phyloP scores from a whole-genome alignment of 2,329 filamentous ascomycete species.

The Clarireedia sp. region DNA sequence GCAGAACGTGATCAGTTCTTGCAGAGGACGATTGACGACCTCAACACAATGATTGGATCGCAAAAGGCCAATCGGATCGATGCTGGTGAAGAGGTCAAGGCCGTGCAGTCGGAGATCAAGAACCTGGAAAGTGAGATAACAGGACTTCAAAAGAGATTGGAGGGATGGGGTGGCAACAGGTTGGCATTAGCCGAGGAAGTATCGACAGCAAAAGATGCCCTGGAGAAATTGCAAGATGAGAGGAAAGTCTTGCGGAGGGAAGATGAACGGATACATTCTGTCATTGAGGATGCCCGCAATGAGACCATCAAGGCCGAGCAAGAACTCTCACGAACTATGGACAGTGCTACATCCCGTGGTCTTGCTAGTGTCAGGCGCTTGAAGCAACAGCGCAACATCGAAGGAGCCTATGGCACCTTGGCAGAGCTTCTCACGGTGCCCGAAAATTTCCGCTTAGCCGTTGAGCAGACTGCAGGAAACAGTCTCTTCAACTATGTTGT shows the following conservation, averaged over 20 bases:
- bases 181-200: constrained; percentile 66
- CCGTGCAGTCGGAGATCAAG: constrained; percentile 63
- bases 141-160: constrained; percentile 61
- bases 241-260: constrained; percentile 82
- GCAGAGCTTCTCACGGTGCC: constrained; percentile 86
- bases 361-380: constrained; percentile 79
- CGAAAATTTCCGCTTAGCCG: constrained; percentile 77
- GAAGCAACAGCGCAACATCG: constrained; percentile 69
- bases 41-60: constrained; percentile 65
- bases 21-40: constrained; percentile 69
- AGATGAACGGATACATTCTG: constrained; percentile 75
- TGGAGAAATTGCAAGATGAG: constrained; percentile 76
- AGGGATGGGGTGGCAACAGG: constrained; percentile 70
- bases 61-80: constrained; percentile 81
- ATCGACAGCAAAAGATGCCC: constrained; percentile 66
- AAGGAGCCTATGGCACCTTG: constrained; percentile 84
- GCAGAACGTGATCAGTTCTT: constrained; percentile 80
- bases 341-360: constrained; percentile 77
- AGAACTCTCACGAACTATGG: constrained; percentile 76
- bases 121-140: constrained; percentile 66
- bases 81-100: constrained; percentile 71
- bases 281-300: constrained; percentile 65
- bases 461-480: constrained; percentile 86
- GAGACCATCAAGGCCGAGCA: constrained; percentile 73
- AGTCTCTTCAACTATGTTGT: constrained; percentile 96